These are phyloP conservation scores for Gloeopeniophorella convolvens DNA, from an alignment of 768 basidiomycete genomes.

Conservation along the genomic window DNA sequence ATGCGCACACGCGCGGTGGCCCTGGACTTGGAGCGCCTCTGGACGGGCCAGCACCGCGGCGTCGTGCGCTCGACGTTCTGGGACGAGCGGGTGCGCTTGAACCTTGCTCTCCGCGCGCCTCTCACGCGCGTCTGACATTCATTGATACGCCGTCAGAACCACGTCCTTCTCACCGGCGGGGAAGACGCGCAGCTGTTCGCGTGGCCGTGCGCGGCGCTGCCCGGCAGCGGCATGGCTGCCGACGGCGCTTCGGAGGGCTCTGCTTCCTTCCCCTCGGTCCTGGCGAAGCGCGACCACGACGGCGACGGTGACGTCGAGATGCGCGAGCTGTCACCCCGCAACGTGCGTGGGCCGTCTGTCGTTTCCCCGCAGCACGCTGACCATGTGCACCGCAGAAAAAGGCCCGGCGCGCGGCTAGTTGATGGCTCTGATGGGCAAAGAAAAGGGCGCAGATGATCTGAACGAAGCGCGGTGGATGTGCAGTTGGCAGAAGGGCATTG, in stretches of 20 bases:
- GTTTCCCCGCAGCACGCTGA: neutral
- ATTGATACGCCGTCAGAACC: conserved; percentile 26
- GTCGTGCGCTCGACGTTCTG: conserved; percentile 29
- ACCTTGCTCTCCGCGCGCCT: neutral
- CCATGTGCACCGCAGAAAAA: no score
- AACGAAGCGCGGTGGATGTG: neutral
- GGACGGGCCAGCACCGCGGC: conserved; percentile 27
- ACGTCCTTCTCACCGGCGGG: conserved; percentile 31
- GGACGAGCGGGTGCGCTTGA: conserved; percentile 27
- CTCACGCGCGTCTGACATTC: neutral
- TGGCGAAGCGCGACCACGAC: conserved; percentile 17
- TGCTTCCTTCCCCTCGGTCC: neutral
- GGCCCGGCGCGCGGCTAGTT: neutral
- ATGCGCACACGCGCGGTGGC: conserved; percentile 21
- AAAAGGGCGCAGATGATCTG: neutral
- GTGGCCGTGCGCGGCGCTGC: conserved; percentile 25
- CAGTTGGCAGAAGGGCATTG: neutral
- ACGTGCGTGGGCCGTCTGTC: neutral
- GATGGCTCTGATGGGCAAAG: neutral
- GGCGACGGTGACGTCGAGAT: conserved; percentile 20
- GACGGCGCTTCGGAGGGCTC: neutral
- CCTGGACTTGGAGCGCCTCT: conserved; percentile 29
- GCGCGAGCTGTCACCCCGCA: conserved; percentile 1
- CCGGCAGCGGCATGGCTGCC: conserved; percentile 6
- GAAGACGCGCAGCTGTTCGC: conserved; percentile 30